Base-by-base conservation (phyloP, 2,329 filamentous ascomycete species). In the Didymella segeticola region DNA sequence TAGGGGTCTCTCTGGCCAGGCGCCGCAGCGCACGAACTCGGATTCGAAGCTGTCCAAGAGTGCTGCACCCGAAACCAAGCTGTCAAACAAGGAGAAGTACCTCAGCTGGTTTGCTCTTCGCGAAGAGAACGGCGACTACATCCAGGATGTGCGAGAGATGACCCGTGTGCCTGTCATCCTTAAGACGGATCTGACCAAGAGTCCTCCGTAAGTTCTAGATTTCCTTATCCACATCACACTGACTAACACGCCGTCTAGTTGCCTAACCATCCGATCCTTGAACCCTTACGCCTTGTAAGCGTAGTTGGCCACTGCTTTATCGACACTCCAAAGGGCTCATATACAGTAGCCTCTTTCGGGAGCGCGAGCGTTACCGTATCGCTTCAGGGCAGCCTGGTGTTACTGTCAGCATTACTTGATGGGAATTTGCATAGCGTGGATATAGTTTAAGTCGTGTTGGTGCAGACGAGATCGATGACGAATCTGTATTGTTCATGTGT, bases 141-240 rank as follows among this genome's bases (percentile, higher is more conserved):
- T 99, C 70, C 95, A 99, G 79, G 95, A 99, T 76, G 92, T 99
- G 63, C 93, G 88, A 53, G 95, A 99, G 82, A 97, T 99, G 93
- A 93, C 91, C 36, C 85, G 93, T 65, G 90, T 99, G 57, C 95
- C 95, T n/a, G 90, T 99, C 64, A 96, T 99, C 74, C 80, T 99
- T 70, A 98, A 96, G 87, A 98, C 95, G 62, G 95, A 99, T 79
- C 85, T 99, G 70, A 91, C 84, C 79, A 99, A 99, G 90, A 98
- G 93, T 80, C 95, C 95, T 79, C 95, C 95, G 93, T 99, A 89
- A 87, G 95, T 93, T 58, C 9, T 56, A 38, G 26, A 10, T 34
- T 9, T 20, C 12, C 39, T 12, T 12, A 20, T 22, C 8, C 17
- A n/a, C 3, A 2, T 10, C 5, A 8, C 25, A 19, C 2, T 22